Percentiles rank a stretch among this genome's conserved stretches.
Evolutionary conservation across 192 early-diverging fungal genomes (phyloP).

Genomic region (Mortierella hygrophila): DNA sequence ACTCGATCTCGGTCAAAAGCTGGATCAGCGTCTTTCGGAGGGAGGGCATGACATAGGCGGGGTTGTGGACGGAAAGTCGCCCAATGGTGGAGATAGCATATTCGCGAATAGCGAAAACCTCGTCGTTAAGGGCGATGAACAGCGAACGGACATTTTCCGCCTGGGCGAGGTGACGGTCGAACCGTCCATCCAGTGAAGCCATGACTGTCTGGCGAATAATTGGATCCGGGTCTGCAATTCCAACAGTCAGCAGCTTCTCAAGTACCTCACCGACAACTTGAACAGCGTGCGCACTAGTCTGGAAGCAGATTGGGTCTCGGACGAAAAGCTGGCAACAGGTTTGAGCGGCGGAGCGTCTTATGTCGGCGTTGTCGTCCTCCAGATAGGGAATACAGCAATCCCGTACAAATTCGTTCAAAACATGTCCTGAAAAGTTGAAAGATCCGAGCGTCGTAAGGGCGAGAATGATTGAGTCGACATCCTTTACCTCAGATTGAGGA

Average conservation of each 20-base stretch:
- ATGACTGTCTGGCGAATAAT: slow-evolving; percentile 84
- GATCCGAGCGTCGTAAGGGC: slow-evolving; percentile 86
- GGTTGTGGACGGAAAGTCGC: slow-evolving; percentile 86
- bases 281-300: slow-evolving; percentile 80
- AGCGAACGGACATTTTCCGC: slow-evolving; percentile 91
- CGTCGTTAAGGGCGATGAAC: slow-evolving; percentile 93
- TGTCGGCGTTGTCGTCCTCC: slow-evolving; percentile 79
- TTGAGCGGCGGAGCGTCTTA: slow-evolving; percentile 87
- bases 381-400: slow-evolving; percentile 88
- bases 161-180: slow-evolving; percentile 92
- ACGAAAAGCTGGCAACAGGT: slow-evolving; percentile 88
- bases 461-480: slow-evolving; percentile 81
- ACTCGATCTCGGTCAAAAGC: slow-evolving; percentile 92
- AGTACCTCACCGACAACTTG: slow-evolving; percentile 89
- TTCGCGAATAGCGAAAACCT: slow-evolving; percentile 89
- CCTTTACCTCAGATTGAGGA: slow-evolving; percentile 67
- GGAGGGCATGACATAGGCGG: slow-evolving; percentile 93
- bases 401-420: slow-evolving; percentile 91
- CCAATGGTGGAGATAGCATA: slow-evolving; percentile 89
- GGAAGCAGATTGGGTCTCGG: slow-evolving; percentile 85
- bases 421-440: slow-evolving; percentile 88
- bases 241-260: slow-evolving; percentile 90
- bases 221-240: slow-evolving; percentile 88
- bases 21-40: slow-evolving; percentile 89
- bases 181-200: slow-evolving; percentile 81